Conservation (phyloP, 2,329 filamentous ascomycete genomes). For the Ceratocystis ficicola region DNA sequence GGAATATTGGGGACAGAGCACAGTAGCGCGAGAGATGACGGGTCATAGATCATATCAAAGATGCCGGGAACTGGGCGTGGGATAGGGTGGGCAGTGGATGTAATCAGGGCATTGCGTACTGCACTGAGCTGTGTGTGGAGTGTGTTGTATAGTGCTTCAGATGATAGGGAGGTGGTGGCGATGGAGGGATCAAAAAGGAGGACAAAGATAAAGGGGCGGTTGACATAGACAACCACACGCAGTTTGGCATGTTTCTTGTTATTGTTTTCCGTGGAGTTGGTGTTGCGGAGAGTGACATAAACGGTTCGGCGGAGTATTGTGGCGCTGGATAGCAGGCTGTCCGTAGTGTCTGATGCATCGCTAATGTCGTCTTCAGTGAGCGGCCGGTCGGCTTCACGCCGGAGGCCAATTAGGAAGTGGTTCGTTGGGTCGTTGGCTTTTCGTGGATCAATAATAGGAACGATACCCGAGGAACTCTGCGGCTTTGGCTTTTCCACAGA, state of each 20-base stretch:
- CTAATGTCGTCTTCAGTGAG: constrained; percentile 27
- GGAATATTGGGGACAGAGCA: constrained; percentile 58
- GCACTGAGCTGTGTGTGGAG: constrained; percentile 50
- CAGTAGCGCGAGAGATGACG: constrained; percentile 42
- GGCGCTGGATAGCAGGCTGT: constrained; percentile 36
- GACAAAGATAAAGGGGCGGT: constrained; percentile 64
- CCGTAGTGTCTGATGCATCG: constrained; percentile 28
- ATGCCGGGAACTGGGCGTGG: constrained; percentile 40
- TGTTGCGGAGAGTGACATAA: constrained; percentile 29
- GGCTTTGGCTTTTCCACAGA: constrained; percentile 14
- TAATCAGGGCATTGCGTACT: constrained; percentile 43
- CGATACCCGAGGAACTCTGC: background rate
- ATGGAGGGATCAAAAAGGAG: constrained; percentile 53
- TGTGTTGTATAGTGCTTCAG: constrained; percentile 45
- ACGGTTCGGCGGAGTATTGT: constrained; percentile 21
- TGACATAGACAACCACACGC: constrained; percentile 60
- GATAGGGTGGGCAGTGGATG: constrained; percentile 46
- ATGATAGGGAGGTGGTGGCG: constrained; percentile 46
- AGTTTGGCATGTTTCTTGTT: constrained; percentile 34
- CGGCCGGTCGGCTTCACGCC: constrained; percentile 48
- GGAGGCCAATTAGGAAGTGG: constrained; percentile 55
- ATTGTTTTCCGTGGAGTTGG: constrained; percentile 36
- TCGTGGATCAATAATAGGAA: constrained; percentile 15
- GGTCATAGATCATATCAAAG: constrained; percentile 51
- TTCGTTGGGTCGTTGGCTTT: constrained; percentile 28